Conservation (phyloP, 164 flowering plant species). For the Kalanchoe fedtschenkoi region DNA sequence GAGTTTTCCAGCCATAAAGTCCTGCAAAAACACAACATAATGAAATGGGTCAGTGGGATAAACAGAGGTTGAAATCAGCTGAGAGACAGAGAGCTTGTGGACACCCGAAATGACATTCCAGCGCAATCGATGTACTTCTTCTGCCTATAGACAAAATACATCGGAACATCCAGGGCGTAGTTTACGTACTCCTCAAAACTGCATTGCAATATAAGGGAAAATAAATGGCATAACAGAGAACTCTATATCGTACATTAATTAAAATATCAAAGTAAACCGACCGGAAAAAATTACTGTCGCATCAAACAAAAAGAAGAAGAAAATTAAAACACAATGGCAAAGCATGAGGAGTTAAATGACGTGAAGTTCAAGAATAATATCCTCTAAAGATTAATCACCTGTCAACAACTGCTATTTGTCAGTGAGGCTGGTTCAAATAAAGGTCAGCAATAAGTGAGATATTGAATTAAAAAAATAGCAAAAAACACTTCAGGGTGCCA, state of each 20-base stretch:
- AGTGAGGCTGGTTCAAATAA: no score
- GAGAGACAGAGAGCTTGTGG: slow-evolving; percentile 16
- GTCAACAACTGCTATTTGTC: no score
- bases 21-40: slow-evolving; percentile 33
- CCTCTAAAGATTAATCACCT: no score
- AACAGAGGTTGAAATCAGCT: background rate
- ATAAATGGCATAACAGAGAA: background rate
- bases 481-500: no score
- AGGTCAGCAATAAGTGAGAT: no score
- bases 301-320: no score
- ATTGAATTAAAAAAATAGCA: no score
- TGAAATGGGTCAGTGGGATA: slow-evolving; percentile 3
- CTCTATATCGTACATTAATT: background rate
- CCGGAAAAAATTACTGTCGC: no score
- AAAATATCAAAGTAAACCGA: no score
- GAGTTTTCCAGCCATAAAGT: slow-evolving; percentile 93
- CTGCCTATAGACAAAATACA: slow-evolving; percentile 88
- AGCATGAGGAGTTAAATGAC: no score
- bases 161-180: slow-evolving; percentile 97
- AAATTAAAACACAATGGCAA: no score
- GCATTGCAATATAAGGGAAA: slow-evolving; percentile 11
- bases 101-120: slow-evolving; percentile 92
- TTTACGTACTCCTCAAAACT: slow-evolving; percentile 98
- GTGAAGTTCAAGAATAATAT: no score
- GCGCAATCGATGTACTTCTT: slow-evolving; percentile 88